These are phyloP conservation scores for Helicocarpus griseus DNA, from an alignment of 2,329 filamentous ascomycete species.

Conservation along the genomic window DNA sequence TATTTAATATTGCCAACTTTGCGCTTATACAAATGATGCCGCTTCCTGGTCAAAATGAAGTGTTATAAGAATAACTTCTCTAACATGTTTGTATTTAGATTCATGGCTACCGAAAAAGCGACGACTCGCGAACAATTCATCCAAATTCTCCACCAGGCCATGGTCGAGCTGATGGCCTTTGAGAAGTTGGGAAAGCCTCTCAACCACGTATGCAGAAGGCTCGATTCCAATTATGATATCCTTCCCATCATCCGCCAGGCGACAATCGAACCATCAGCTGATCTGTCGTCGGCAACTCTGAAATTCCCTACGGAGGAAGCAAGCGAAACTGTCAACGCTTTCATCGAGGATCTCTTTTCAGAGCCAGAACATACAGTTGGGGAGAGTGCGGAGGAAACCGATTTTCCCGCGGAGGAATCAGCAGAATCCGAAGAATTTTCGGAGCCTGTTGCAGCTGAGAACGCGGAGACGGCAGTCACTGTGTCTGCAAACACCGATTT, in stretches of 20 bases:
- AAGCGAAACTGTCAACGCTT: conserved; percentile 24
- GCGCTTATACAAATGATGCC: no score
- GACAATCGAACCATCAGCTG: conserved; percentile 19
- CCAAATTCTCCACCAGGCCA: conserved; percentile 43
- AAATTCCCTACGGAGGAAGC: conserved; percentile 23
- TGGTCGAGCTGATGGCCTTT: conserved; percentile 47
- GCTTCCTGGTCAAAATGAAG: no score
- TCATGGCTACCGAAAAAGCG: conserved; percentile 29
- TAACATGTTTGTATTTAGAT: conserved; percentile 14
- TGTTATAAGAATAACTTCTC: neutral
- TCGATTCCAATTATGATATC: conserved; percentile 21
- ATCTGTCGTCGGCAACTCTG: conserved; percentile 14
- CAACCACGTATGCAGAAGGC: conserved; percentile 24
- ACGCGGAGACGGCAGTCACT: conserved; percentile 7
- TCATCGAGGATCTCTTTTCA: conserved; percentile 22
- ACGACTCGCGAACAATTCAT: conserved; percentile 27
- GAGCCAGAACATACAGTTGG: conserved; percentile 5
- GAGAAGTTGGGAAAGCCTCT: conserved; percentile 32
- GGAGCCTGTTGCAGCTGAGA: conserved; percentile 7
- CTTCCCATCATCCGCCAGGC: conserved; percentile 24
- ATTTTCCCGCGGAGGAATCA: conserved; percentile 6
- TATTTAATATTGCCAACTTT: neutral
- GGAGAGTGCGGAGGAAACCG: neutral
- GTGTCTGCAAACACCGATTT: conserved; percentile 3
- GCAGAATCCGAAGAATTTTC: neutral